These are phyloP conservation scores for Abortiporus biennis DNA, from an alignment of 1,284 basidiomycete species.

Conservation along the genomic window DNA sequence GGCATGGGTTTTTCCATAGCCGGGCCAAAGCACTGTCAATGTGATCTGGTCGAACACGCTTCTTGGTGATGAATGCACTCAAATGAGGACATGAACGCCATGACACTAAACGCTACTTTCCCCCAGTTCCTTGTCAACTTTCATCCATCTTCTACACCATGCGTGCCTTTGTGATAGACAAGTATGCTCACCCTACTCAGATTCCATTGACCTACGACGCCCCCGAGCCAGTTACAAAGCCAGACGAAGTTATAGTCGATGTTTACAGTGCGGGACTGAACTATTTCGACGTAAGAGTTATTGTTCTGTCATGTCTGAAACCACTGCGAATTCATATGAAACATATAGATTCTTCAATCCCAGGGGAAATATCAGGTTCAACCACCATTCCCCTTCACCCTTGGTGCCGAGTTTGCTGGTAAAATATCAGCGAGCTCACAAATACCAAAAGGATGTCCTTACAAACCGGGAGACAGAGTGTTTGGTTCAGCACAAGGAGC, in stretches of 20 bases:
- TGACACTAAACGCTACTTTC: too few relatives aligned
- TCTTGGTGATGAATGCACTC: too few relatives aligned
- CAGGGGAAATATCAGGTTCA: constrained; percentile 88
- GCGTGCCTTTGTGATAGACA: constrained; percentile 74
- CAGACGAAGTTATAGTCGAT: constrained; percentile 73
- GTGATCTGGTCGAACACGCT: too few relatives aligned
- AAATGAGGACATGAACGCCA: too few relatives aligned
- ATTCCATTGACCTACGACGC: constrained; percentile 53
- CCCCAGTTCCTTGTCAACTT: too few relatives aligned
- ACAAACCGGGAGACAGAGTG: constrained; percentile 81
- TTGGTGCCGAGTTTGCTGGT: constrained; percentile 87
- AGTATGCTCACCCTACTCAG: constrained; percentile 71
- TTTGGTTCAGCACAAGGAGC: constrained; percentile 85
- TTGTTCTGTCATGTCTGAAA: not conserved
- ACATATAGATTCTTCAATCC: constrained; percentile 66
- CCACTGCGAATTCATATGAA: not conserved
- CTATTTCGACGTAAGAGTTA: constrained; percentile 64
- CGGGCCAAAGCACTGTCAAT: too few relatives aligned
- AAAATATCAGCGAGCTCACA: constrained; percentile 68
- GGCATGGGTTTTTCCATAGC: too few relatives aligned
- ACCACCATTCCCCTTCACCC: constrained; percentile 77
- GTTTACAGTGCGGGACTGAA: constrained; percentile 76
- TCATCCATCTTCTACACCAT: constrained; percentile 34
- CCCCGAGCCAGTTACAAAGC: constrained; percentile 49
- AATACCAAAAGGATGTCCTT: constrained; percentile 78